Percentiles rank a stretch among this genome's conserved stretches.
Conservation (phyloP, 352 stramenopile genomes). For the Phytophthora fragariae region DNA sequence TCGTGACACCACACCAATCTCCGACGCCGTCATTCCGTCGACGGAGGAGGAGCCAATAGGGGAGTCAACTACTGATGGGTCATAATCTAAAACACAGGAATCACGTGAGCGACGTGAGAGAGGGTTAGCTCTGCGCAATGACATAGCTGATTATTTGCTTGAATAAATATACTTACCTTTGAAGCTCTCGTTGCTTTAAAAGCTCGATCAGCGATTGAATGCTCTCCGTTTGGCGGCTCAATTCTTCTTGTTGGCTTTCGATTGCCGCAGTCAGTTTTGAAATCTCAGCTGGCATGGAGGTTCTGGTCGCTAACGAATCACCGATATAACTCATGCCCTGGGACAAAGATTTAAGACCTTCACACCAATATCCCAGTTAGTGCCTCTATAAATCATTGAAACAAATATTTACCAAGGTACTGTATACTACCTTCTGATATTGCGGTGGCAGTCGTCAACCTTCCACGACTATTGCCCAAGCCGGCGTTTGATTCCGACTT, state of each 20-base stretch:
- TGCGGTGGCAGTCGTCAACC: background rate
- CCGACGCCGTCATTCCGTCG: no score
- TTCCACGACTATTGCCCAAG: background rate
- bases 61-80: background rate
- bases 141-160: background rate
- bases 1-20: no score
- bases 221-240: background rate
- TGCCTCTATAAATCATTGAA: no score
- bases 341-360: background rate
- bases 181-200: no score
- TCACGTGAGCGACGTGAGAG: background rate
- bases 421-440: background rate
- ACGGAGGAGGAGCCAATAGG: no score
- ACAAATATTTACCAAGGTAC: no score
- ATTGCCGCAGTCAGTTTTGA: background rate
- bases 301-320: background rate
- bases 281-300: background rate
- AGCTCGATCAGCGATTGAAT: background rate
- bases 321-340: background rate
- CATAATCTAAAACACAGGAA: background rate
- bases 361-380: no score
- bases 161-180: background rate
- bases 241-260: background rate
- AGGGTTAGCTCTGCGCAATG: background rate
- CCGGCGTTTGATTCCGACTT: no score